Percentiles rank a stretch among this genome's conserved stretches.
Evolutionary conservation across 2,329 filamentous ascomycete genomes (phyloP).

Genomic region (Microascus cirrosus): DNA sequence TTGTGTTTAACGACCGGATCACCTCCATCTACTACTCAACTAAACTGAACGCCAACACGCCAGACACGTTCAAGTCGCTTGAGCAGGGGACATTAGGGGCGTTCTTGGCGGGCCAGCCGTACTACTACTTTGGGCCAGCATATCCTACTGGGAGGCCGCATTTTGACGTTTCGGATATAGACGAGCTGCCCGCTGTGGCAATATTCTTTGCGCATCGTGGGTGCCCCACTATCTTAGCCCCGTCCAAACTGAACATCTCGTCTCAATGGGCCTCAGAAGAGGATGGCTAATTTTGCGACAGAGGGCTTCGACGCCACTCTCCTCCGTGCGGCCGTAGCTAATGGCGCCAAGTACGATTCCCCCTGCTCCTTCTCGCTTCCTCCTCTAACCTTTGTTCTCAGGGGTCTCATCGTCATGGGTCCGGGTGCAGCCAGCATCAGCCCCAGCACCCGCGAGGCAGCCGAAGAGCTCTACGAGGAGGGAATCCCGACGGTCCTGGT

Average conservation of each 20-base stretch:
- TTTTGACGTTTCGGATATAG: constrained; percentile 20
- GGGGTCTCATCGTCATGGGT: constrained; percentile 19
- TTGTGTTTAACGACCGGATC: constrained; percentile 52
- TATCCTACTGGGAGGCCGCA: constrained; percentile 26
- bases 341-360: constrained; percentile 16
- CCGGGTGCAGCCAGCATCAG: constrained; percentile 17
- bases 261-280: no score
- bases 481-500: constrained; percentile 17
- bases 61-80: constrained; percentile 49
- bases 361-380: background rate
- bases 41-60: constrained; percentile 51
- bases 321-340: constrained; percentile 18
- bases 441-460: constrained; percentile 13
- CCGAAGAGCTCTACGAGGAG: constrained; percentile 13
- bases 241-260: no score
- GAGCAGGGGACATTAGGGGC: constrained; percentile 47
- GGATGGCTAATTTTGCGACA: constrained; percentile 3
- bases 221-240: no score
- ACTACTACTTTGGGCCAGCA: constrained; percentile 44
- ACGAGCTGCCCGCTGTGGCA: constrained; percentile 29
- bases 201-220: constrained; percentile 32
- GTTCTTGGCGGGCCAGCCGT: constrained; percentile 45
- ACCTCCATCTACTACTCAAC: constrained; percentile 43
- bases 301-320: constrained; percentile 19
- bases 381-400: constrained; percentile 3